A percentile compares a stretch with the other conserved stretches of the same genome.
Conservation (phyloP, 805 yeast genomes). For the Vanderwaltozyma verrucispora region DNA sequence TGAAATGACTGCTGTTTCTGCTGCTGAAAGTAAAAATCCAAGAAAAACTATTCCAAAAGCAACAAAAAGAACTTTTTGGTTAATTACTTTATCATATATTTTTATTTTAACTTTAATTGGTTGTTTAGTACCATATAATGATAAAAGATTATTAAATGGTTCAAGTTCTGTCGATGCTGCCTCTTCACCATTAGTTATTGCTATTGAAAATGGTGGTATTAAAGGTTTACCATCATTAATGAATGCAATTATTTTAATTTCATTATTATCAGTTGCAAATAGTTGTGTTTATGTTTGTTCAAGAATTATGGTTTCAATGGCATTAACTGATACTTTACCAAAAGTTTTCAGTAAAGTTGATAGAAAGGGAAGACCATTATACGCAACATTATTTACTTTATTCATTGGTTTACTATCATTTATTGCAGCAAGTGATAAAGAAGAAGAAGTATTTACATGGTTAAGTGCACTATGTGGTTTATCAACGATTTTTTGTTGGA, state of each 20-base stretch:
- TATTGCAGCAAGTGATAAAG: conserved; percentile 38
- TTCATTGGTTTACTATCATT: conserved; percentile 48
- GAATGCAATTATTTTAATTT: conserved; percentile 59
- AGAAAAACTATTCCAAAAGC: conserved; percentile 59
- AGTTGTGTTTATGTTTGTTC: conserved; percentile 62
- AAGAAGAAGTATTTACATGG: conserved; percentile 45
- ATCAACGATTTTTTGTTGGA: conserved; percentile 45
- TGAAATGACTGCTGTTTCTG: conserved; percentile 64
- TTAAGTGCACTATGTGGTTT: conserved; percentile 43
- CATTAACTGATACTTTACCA: conserved; percentile 58
- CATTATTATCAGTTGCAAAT: conserved; percentile 66
- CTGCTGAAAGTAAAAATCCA: conserved; percentile 68
- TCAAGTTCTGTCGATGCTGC: conserved; percentile 44
- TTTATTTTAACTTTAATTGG: conserved; percentile 47
- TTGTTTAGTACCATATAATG: conserved; percentile 53
- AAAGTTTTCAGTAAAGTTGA: conserved; percentile 56
- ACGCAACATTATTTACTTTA: conserved; percentile 48
- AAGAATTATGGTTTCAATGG: conserved; percentile 56
- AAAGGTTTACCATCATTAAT: conserved; percentile 56
- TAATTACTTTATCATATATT: conserved; percentile 63
- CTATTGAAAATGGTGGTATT: conserved; percentile 57
- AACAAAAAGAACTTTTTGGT: conserved; percentile 75
- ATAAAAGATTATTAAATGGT: conserved; percentile 38
- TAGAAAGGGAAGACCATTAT: conserved; percentile 66
- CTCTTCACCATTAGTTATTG: conserved; percentile 68